Percentiles rank a stretch among this genome's conserved stretches.
Evolutionary conservation across 441 rosid genomes (phyloP).

Genomic region (Biscutella laevigata): DNA sequence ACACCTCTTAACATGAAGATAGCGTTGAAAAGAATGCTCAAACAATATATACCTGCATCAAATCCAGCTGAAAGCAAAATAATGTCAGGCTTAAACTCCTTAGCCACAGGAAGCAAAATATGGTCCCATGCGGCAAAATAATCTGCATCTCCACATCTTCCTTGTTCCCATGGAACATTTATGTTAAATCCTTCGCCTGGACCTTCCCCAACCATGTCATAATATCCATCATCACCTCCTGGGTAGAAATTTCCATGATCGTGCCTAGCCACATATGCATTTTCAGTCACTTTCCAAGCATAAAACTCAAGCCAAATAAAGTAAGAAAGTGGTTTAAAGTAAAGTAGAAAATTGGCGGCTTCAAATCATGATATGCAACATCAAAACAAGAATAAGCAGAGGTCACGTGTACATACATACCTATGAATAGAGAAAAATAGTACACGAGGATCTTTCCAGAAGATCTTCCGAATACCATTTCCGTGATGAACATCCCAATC

Average conservation of each 20-base stretch:
- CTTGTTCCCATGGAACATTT: constrained; percentile 95
- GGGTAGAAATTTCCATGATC: constrained; percentile 86
- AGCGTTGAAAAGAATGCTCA: not conserved
- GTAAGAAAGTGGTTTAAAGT: not conserved
- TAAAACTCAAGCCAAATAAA: not conserved
- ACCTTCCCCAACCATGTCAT: constrained; percentile 84
- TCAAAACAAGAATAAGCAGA: constrained; percentile 3
- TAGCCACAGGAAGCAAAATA: constrained; percentile 74
- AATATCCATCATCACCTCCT: constrained; percentile 62
- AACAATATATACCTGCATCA: constrained; percentile 71
- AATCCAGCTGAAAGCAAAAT: constrained; percentile 85
- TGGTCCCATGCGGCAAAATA: constrained; percentile 95
- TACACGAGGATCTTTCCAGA: constrained; percentile 88
- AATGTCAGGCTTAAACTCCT: constrained; percentile 73
- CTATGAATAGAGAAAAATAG: constrained; percentile 95
- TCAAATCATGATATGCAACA: not conserved
- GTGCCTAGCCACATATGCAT: constrained; percentile 48
- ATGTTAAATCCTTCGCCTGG: constrained; percentile 87
- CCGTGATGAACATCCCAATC: constrained; percentile 99
- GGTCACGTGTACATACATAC: constrained; percentile 29
- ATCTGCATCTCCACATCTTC: constrained; percentile 80
- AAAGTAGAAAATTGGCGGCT: not conserved
- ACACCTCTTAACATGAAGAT: not conserved
- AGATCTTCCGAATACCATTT: constrained; percentile 85
- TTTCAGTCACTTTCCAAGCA: not conserved